A percentile compares a stretch with the other conserved stretches of the same genome.
Conservation (phyloP, 1,284 basidiomycete species). For the Boletellus dicymbophilus region DNA sequence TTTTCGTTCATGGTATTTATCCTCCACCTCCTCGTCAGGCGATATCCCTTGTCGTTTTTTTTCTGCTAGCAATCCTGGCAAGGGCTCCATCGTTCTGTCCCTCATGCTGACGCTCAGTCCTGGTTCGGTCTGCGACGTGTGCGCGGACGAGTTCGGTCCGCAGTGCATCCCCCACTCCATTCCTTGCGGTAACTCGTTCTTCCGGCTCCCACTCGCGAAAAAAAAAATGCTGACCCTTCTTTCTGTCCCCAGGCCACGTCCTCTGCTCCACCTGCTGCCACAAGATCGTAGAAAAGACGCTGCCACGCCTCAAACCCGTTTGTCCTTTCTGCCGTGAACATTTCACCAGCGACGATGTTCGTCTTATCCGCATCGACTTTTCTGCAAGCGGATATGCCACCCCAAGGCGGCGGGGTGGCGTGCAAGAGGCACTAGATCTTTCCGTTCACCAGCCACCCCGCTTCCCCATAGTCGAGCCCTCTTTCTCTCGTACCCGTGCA, state of each 20-base stretch:
- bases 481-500: constrained; percentile 44
- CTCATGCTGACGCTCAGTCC: constrained; percentile 76
- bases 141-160: constrained; percentile 78
- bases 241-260: constrained; percentile 60
- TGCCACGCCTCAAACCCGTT: constrained; percentile 60
- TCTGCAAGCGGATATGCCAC: constrained; percentile 62
- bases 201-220: constrained; percentile 9
- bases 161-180: constrained; percentile 75
- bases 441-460: constrained; percentile 47
- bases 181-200: constrained; percentile 60
- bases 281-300: constrained; percentile 77
- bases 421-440: constrained; percentile 50
- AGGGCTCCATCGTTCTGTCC: constrained; percentile 38
- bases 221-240: constrained; percentile 15
- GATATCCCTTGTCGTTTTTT: constrained; percentile 33
- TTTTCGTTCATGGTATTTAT: constrained; percentile 38
- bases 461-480: constrained; percentile 38
- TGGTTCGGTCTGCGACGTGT: constrained; percentile 82
- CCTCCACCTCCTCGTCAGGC: constrained; percentile 35
- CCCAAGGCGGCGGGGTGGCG: constrained; percentile 50
- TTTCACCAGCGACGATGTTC: constrained; percentile 63
- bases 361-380: constrained; percentile 78
- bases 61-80: constrained; percentile 36
- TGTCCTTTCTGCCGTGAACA: constrained; percentile 81
- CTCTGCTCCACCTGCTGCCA: constrained; percentile 73